Evolutionary conservation across 2,329 filamentous ascomycete genomes (phyloP).

Genomic region (Berkeleyomyces rouxiae): DNA sequence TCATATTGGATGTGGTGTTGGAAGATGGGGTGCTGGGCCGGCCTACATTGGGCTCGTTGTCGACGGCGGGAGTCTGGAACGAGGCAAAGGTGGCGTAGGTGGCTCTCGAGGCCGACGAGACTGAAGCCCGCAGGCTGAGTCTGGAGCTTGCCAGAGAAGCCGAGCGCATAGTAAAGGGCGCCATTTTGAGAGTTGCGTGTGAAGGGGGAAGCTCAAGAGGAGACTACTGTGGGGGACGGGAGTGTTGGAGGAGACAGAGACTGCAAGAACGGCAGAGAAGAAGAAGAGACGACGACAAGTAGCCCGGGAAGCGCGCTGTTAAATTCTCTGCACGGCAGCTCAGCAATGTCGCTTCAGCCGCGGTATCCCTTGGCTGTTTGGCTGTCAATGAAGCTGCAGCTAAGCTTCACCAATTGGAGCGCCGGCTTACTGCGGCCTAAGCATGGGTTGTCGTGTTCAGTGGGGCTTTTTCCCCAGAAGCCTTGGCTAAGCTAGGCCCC

Average conservation of each 20-base stretch:
- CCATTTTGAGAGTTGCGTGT: background rate
- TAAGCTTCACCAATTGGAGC: background rate
- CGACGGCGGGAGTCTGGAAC: conserved; percentile 74
- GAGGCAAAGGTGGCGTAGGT: conserved; percentile 47
- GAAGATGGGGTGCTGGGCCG: background rate
- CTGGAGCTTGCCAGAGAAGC: conserved; percentile 9
- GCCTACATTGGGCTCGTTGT: conserved; percentile 91
- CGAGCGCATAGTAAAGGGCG: conserved; percentile 7
- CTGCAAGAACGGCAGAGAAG: no score
- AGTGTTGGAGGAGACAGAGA: no score
- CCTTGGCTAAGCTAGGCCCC: no score
- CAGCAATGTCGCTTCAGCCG: background rate
- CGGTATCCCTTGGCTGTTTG: conserved; percentile 6
- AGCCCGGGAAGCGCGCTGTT: no score
- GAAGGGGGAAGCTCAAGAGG: background rate
- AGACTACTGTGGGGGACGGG: background rate
- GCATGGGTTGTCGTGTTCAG: background rate
- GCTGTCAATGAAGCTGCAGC: background rate
- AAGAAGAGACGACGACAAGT: no score
- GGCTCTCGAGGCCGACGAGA: background rate
- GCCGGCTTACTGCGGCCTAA: conserved; percentile 21
- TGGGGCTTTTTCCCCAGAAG: background rate
- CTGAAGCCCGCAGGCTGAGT: conserved; percentile 2
- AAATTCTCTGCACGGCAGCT: no score
- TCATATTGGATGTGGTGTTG: background rate